A percentile compares a stretch with the other conserved stretches of the same genome.
phyloP scores from a whole-genome alignment of 306 rosid genomes.

The Malus asiatica region DNA sequence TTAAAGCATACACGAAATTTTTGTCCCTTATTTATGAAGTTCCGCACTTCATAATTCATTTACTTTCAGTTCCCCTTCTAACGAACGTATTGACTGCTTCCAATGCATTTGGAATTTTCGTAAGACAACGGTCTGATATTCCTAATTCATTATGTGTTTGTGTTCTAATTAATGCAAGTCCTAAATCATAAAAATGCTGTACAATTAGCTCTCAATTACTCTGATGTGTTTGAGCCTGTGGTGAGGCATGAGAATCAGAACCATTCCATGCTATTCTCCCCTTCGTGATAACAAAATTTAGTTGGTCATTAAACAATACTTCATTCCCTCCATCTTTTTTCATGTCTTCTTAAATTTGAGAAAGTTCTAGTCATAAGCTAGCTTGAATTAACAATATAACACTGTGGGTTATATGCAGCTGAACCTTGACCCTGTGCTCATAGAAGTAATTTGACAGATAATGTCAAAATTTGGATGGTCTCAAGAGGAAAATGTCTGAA shows the following conservation, averaged over 20 bases:
- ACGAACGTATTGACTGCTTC: too few species aligned
- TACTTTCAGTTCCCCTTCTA: too few species aligned
- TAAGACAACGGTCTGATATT: too few species aligned
- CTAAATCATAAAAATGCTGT: too few species aligned
- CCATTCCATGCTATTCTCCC: neutral
- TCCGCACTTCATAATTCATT: too few species aligned
- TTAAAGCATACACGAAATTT: too few species aligned
- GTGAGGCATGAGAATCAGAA: neutral
- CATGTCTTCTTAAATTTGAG: neutral
- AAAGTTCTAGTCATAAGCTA: neutral
- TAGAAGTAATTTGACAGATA: neutral
- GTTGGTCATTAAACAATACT: neutral
- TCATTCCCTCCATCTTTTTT: neutral
- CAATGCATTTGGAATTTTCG: too few species aligned
- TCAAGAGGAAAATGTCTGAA: neutral
- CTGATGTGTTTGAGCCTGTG: neutral
- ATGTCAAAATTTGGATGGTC: neutral
- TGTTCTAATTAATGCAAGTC: too few species aligned
- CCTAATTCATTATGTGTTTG: too few species aligned
- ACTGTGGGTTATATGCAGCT: neutral
- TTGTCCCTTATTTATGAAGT: too few species aligned
- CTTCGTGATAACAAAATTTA: neutral
- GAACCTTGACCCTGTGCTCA: neutral
- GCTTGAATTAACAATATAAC: neutral
- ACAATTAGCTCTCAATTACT: too few species aligned